These are phyloP conservation scores for Capronia epimyces DNA, from an alignment of 2,329 filamentous ascomycete species.

Conservation along the genomic window DNA sequence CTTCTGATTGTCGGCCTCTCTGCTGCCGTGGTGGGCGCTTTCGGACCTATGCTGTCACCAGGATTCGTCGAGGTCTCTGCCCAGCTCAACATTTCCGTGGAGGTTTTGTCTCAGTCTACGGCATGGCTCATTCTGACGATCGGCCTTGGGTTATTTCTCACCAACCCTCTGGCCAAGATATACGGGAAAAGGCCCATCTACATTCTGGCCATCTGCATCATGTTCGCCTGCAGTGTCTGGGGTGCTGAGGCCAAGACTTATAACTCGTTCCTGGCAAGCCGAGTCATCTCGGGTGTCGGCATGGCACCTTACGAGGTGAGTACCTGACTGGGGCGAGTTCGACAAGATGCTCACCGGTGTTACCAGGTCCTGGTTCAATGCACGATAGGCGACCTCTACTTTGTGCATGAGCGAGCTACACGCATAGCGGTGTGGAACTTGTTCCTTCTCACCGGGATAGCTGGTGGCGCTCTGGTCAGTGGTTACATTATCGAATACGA, in stretches of 20 bases:
- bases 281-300: constrained; percentile 43
- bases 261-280: constrained; percentile 37
- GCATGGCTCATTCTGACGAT: constrained; percentile 23
- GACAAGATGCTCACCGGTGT: background rate
- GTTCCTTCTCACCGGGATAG: constrained; percentile 37
- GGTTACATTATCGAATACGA: constrained; percentile 36
- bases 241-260: constrained; percentile 36
- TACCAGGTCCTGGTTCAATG: constrained; percentile 44
- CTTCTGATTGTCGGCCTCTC: constrained; percentile 44
- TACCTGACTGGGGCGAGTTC: constrained; percentile 16
- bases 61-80: constrained; percentile 45
- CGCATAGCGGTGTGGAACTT: constrained; percentile 38
- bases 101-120: constrained; percentile 17
- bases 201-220: constrained; percentile 35
- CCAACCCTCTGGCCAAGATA: constrained; percentile 38
- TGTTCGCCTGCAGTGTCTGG: constrained; percentile 36
- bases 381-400: constrained; percentile 42
- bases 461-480: constrained; percentile 38
- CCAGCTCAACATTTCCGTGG: constrained; percentile 24
- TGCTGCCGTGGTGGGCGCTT: constrained; percentile 47
- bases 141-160: constrained; percentile 38
- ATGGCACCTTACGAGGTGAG: constrained; percentile 38
- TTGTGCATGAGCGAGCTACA: constrained; percentile 36
- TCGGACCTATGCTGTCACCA: constrained; percentile 49
- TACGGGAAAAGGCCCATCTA: constrained; percentile 42